Evolutionary conservation across 129 eudicot species (phyloP), one percentile per base, ranked within the genome.

Genomic region (Pseudognaphalium luteoalbum): DNA sequence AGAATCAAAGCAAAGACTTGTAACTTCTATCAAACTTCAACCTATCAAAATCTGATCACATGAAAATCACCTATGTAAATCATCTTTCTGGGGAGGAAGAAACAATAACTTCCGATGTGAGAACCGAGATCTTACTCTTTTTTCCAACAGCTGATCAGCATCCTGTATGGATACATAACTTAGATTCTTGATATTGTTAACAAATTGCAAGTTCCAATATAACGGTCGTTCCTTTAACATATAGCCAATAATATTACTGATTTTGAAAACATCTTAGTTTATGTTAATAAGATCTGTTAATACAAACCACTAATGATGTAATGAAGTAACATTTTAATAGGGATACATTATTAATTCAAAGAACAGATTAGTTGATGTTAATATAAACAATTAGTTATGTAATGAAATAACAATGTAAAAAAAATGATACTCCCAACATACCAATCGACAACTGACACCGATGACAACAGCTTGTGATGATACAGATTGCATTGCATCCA

Each of bases 401-500:
- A 64, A 44, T 39, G 34, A 32, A 32, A 32, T 32, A 32, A 32
- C 3, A 32, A 32, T 2, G 34, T 32, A 32, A 32, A 32, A 32
- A 32, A 2, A 32, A 25, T 25, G 25, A 34, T 25, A 4, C 28
- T 17, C 66, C 33, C 8, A 78, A 78, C 91, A 54, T 94, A 94
- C 98, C 93, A 94, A 60, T 50, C 98, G 84, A 81, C 96, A 94
- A 80, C 98, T 94, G 29, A 94, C 80, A 73, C 98, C 98, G 6
- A 89, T 71, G 70, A 93, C 92, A 72, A 87, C 96, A 47, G 97
- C 96, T 86, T 94, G 99, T 80, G 99, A 94, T 22, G 97, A 79
- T 81, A 94, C 86, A 67, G 99, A 94, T 74, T 94, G 97, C 98
- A 94, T 90, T 81, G 98, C 97, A 85, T 93, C 98, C 39, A 93